phyloP scores from a whole-genome alignment of 306 rosid species.

The Citrullus colocynthis region DNA sequence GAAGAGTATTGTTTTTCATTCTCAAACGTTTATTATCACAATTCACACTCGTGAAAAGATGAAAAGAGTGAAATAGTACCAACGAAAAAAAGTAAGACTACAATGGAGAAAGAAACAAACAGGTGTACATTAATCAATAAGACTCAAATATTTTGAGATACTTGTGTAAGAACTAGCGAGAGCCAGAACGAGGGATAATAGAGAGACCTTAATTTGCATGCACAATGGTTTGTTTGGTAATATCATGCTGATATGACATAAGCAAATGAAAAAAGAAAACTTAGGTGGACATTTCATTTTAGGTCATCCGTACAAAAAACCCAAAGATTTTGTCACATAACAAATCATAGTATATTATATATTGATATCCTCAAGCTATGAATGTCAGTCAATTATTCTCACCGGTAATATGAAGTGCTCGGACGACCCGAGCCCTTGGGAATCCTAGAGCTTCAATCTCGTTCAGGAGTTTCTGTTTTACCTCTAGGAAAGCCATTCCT shows the following conservation, averaged over 20 bases:
- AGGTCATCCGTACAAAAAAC: too few species aligned
- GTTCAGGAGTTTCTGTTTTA: conserved; percentile 35
- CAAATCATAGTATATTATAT: not conserved
- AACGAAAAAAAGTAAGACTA: not conserved
- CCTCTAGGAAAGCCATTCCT: conserved; percentile 54
- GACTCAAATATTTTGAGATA: not conserved
- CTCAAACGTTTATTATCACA: not conserved
- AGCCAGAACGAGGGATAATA: too few species aligned
- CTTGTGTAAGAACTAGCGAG: too few species aligned
- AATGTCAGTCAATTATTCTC: not conserved
- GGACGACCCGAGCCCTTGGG: conserved; percentile 32
- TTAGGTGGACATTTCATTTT: too few species aligned
- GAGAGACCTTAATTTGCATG: too few species aligned
- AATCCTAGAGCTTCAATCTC: conserved; percentile 59
- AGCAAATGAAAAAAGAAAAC: too few species aligned
- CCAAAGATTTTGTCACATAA: not conserved
- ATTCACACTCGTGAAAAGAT: not conserved
- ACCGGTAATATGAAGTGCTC: conserved; percentile 66
- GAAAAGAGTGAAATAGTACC: not conserved
- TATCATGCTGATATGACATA: too few species aligned
- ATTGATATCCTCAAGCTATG: not conserved
- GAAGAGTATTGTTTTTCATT: not conserved
- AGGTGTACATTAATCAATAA: not conserved
- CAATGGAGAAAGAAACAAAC: not conserved
- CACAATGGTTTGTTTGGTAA: too few species aligned